Evolutionary conservation across 2,329 filamentous ascomycete species (phyloP), one percentile per base, ranked within the genome.

Genomic region (Canariomyces notabilis): DNA sequence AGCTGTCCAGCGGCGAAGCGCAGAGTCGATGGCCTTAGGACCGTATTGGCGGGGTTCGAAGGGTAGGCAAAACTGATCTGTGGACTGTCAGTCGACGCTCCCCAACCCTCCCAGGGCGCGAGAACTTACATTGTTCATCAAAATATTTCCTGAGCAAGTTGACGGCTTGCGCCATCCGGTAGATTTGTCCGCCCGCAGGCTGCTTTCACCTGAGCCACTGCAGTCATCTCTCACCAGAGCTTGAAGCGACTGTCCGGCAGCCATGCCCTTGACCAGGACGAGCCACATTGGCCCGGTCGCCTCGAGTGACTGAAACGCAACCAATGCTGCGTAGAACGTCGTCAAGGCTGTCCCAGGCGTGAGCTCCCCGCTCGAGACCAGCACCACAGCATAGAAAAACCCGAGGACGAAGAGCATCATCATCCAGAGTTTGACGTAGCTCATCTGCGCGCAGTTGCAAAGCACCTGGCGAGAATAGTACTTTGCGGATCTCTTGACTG

Each of bases 31-130:
- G 76, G 67, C 1, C 76, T 66, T 8, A 96, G 71, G 2, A 83
- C 82, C 0, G 66, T 61, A 15, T 76, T 74, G 1, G 75, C 66
- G 0, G 78, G 78, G 37, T 86, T 83, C 0, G 82, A 80, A 1
- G 89, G 87, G 59, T 96, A 96, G 1, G 84, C 74, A 59, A 95
- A 95, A 35, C 76, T 82, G n/a, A 93, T 74, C 86, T 91, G 38
- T 1, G 26, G 14, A 20, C 15, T 20, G 36, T 47, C 22, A 46
- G 29, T 47, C 47, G 37, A 46, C 42, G 5, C 22, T 15, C 35
- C 14, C 32, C 15, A 19, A 31, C 16, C 1, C 4, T 5, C 26
- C 14, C 3, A 26, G 26, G 26, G 14, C 3, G 15, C 6, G 12
- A 39, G 11, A 3, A 65, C 75, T 64, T 66, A 88, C 87, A 57